A percentile compares a stretch with the other conserved stretches of the same genome.
These are phyloP conservation scores for Tieghemiomyces parasiticus DNA, from an alignment of 192 early-diverging fungal genomes.

Conservation along the genomic window DNA sequence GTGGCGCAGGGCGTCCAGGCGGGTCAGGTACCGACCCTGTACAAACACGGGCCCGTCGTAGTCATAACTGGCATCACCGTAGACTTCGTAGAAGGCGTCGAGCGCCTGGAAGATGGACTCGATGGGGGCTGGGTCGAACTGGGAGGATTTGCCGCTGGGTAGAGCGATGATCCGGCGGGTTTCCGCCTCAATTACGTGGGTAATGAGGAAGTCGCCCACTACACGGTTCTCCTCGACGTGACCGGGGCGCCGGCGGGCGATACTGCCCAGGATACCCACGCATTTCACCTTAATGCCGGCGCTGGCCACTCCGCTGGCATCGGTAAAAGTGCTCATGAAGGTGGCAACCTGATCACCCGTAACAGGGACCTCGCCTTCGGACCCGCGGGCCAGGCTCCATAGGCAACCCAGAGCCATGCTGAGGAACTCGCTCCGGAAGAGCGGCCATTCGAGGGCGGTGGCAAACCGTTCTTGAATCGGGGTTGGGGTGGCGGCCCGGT, in stretches of 20 bases:
- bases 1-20: slow-evolving; percentile 35
- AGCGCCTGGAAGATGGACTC: slow-evolving; percentile 52
- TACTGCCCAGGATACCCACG: slow-evolving; percentile 54
- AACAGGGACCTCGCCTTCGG: slow-evolving; percentile 35
- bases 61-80: slow-evolving; percentile 63
- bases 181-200: slow-evolving; percentile 16
- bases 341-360: slow-evolving; percentile 29
- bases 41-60: slow-evolving; percentile 82
- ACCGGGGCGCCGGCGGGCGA: slow-evolving; percentile 53
- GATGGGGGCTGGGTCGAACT: not conserved
- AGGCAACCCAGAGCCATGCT: slow-evolving; percentile 56
- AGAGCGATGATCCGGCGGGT: slow-evolving; percentile 9
- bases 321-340: slow-evolving; percentile 22
- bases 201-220: slow-evolving; percentile 53
- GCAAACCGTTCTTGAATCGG: not conserved
- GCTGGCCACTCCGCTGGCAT: slow-evolving; percentile 14
- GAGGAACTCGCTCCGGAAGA: slow-evolving; percentile 34
- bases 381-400: slow-evolving; percentile 60
- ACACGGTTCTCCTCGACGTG: slow-evolving; percentile 23
- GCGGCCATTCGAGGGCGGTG: slow-evolving; percentile 11
- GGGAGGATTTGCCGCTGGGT: not conserved
- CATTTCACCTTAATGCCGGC: slow-evolving; percentile 39
- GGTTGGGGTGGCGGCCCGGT: slow-evolving; percentile 10
- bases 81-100: slow-evolving; percentile 80
- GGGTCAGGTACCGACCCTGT: slow-evolving; percentile 36